Conservation (phyloP, 176 grass and related monocot genomes). For the Lolium multiflorum region DNA sequence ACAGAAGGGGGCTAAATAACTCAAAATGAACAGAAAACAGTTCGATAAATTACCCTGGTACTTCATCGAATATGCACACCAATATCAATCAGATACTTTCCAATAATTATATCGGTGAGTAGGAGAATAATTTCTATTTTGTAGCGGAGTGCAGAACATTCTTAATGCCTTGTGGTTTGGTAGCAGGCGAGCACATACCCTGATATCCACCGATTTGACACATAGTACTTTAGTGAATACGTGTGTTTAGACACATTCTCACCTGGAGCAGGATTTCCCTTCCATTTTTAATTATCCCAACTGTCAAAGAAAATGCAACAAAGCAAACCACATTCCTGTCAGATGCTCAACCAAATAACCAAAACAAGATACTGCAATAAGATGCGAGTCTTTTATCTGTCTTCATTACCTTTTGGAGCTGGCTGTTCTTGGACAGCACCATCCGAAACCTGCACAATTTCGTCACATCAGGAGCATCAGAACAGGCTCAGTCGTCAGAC, state of each 20-base stretch:
- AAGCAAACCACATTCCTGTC: not conserved
- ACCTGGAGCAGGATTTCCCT: conserved; percentile 96
- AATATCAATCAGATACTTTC: not conserved
- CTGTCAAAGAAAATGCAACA: conserved; percentile 29
- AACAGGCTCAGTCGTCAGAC: not conserved
- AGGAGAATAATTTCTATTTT: not conserved
- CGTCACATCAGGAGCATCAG: conserved; percentile 11
- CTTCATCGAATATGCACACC: not conserved
- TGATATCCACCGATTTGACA: not conserved
- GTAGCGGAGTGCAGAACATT: not conserved
- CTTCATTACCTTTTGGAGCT: conserved; percentile 39
- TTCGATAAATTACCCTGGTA: conserved; percentile 2
- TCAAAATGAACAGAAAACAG: not conserved
- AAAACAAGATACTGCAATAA: not conserved
- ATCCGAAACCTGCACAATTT: conserved; percentile 52
- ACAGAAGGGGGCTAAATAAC: not conserved
- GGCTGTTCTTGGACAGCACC: conserved; percentile 45
- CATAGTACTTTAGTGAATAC: conserved; percentile 6
- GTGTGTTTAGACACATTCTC: not conserved
- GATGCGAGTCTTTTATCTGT: not conserved
- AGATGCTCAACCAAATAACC: conserved; percentile 25
- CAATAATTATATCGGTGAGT: not conserved
- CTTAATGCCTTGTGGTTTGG: not conserved
- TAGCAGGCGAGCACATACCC: not conserved
- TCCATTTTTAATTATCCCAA: conserved; percentile 69